phyloP scores from a whole-genome alignment of 2,329 filamentous ascomycete genomes.

The Teratosphaeria zuluensis region DNA sequence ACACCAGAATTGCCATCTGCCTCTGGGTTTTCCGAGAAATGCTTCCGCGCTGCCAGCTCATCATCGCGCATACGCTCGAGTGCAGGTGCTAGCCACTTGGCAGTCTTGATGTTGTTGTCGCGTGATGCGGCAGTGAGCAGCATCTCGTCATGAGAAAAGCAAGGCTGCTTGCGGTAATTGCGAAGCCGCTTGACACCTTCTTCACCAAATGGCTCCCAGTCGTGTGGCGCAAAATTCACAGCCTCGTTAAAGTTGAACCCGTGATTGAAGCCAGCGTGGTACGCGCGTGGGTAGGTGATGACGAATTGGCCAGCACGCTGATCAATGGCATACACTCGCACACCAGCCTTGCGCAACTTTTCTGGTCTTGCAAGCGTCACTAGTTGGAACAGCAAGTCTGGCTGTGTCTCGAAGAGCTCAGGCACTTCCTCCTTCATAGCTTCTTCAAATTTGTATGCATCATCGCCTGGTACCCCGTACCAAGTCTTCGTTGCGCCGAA shows the following conservation, averaged over 20 bases:
- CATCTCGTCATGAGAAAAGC: conserved; percentile 94
- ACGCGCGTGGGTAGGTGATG: conserved; percentile 92
- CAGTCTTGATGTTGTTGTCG: conserved; percentile 73
- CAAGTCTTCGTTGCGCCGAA: conserved; percentile 98
- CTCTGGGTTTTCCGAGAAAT: conserved; percentile 51
- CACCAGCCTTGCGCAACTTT: conserved; percentile 83
- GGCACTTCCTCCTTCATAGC: conserved; percentile 94
- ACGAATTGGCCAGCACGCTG: conserved; percentile 93
- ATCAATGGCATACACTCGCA: conserved; percentile 88
- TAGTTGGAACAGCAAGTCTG: conserved; percentile 89
- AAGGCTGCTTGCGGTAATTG: conserved; percentile 80
- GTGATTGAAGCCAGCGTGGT: conserved; percentile 97
- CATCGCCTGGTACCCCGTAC: conserved; percentile 93
- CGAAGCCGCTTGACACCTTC: conserved; percentile 78
- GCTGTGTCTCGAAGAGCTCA: conserved; percentile 92
- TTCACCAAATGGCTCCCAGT: conserved; percentile 91
- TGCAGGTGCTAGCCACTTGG: conserved; percentile 89
- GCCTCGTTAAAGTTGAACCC: conserved; percentile 98
- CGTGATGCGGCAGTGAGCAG: conserved; percentile 79
- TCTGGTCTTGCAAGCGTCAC: conserved; percentile 94
- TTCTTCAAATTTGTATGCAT: conserved; percentile 87
- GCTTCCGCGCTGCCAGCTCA: conserved; percentile 58
- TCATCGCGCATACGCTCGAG: conserved; percentile 67
- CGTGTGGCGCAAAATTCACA: conserved; percentile 89
- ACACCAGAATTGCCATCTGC: conserved; percentile 33